These are phyloP conservation scores for Lodderomyces jiufengensis DNA, from an alignment of 1,139 yeast species.

Conservation along the genomic window DNA sequence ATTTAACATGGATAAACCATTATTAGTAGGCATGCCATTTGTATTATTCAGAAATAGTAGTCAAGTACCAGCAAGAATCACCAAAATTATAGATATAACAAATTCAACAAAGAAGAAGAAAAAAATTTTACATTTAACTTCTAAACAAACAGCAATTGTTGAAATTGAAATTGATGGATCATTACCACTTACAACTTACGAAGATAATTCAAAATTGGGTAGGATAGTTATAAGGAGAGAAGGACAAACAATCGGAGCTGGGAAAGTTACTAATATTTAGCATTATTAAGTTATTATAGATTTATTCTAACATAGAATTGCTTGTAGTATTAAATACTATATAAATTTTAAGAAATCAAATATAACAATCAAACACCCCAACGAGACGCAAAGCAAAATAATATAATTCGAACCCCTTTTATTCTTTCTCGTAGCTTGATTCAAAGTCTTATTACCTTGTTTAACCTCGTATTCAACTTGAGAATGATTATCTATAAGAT, in stretches of 20 bases:
- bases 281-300: constrained; percentile 3
- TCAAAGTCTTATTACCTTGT: constrained; percentile 71
- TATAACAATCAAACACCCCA: constrained; percentile 61
- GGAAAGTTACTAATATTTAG: constrained; percentile 43
- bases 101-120: constrained; percentile 32
- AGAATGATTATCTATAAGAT: constrained; percentile 67
- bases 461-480: constrained; percentile 65
- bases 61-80: constrained; percentile 69
- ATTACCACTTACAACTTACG: constrained; percentile 60
- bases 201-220: constrained; percentile 64
- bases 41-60: constrained; percentile 79
- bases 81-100: constrained; percentile 50
- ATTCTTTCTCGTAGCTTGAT: constrained; percentile 67
- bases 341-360: constrained; percentile 52
- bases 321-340: too few species aligned
- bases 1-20: constrained; percentile 70
- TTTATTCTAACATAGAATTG: neutral
- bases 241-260: constrained; percentile 88
- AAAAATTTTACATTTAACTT: constrained; percentile 66
- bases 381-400: constrained; percentile 53
- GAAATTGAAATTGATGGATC: constrained; percentile 58
- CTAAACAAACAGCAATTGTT: constrained; percentile 71
- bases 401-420: constrained; percentile 68
- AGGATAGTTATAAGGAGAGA: constrained; percentile 82
- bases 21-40: constrained; percentile 79